These are phyloP conservation scores for Podospora pseudopauciseta DNA, from an alignment of 495 filamentous ascomycete species.

Conservation along the genomic window DNA sequence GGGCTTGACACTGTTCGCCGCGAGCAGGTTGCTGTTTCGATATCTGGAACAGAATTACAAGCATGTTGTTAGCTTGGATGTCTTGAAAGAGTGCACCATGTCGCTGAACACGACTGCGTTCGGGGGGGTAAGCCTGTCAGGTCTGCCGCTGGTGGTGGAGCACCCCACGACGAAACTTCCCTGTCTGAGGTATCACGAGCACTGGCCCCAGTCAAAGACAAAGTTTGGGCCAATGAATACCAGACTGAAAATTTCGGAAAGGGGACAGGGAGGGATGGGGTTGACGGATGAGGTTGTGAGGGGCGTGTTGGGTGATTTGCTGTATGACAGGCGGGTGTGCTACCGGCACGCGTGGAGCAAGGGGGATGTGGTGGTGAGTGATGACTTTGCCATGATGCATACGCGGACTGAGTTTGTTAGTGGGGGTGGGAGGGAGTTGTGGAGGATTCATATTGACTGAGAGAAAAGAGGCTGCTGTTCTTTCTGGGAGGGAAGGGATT, in stretches of 20 bases:
- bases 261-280: constrained; percentile 19
- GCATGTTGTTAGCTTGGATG: constrained; percentile 8
- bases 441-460: constrained; percentile 48
- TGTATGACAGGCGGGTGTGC: constrained; percentile 51
- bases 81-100: neutral
- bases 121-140: constrained; percentile 30
- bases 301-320: constrained; percentile 31
- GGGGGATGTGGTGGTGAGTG: constrained; percentile 54
- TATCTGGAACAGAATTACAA: constrained; percentile 37
- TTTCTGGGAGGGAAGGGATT: too few relatives aligned
- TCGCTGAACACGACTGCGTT: neutral
- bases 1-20: constrained; percentile 52
- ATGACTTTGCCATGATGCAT: constrained; percentile 53
- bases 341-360: constrained; percentile 49
- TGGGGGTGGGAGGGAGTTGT: constrained; percentile 45
- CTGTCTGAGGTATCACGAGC: constrained; percentile 54
- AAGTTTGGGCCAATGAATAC: constrained; percentile 35
- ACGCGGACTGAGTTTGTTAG: constrained; percentile 46
- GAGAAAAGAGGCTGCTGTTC: too few relatives aligned
- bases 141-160: constrained; percentile 47
- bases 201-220: constrained; percentile 49
- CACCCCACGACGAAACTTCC: constrained; percentile 44
- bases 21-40: constrained; percentile 49
- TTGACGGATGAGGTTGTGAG: constrained; percentile 17
- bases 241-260: neutral